A percentile compares a stretch with the other conserved stretches of the same genome.
Conservation (phyloP, 441 rosid genomes). For the Populus hybrid region DNA sequence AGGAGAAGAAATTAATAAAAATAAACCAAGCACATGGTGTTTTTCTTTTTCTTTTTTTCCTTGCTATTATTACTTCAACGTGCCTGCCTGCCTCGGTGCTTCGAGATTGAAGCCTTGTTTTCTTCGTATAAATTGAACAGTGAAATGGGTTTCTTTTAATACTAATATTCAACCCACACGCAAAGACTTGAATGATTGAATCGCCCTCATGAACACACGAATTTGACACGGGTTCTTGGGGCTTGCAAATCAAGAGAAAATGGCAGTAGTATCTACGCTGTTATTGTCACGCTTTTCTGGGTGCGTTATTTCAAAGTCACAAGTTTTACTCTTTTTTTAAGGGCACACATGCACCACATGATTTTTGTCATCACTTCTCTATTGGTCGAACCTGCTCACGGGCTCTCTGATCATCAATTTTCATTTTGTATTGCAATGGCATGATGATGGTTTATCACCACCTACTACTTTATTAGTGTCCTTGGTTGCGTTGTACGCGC, state of each 20-base stretch:
- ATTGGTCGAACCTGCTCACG: slow-evolving; percentile 13
- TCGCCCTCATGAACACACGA: background rate
- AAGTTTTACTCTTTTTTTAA: no score
- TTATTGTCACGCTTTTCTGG: slow-evolving; percentile 12
- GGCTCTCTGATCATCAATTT: background rate
- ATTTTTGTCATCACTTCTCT: slow-evolving; percentile 2
- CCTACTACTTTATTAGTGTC: background rate
- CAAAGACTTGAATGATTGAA: background rate
- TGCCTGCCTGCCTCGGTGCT: no score
- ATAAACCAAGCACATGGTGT: no score
- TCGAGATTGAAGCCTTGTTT: background rate
- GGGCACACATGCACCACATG: slow-evolving; percentile 28
- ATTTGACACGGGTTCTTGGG: background rate
- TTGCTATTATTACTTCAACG: no score
- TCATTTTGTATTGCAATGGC: background rate
- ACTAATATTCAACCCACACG: background rate
- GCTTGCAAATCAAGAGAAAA: background rate
- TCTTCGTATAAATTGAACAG: background rate
- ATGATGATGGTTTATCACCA: background rate
- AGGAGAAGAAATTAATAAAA: no score
- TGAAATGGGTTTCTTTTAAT: background rate
- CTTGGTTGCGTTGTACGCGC: background rate
- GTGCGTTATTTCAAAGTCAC: background rate
- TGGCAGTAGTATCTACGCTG: background rate
- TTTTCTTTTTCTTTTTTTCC: no score